Base-by-base conservation (phyloP, 2,329 filamentous ascomycete species). In the Fusarium sp. region DNA sequence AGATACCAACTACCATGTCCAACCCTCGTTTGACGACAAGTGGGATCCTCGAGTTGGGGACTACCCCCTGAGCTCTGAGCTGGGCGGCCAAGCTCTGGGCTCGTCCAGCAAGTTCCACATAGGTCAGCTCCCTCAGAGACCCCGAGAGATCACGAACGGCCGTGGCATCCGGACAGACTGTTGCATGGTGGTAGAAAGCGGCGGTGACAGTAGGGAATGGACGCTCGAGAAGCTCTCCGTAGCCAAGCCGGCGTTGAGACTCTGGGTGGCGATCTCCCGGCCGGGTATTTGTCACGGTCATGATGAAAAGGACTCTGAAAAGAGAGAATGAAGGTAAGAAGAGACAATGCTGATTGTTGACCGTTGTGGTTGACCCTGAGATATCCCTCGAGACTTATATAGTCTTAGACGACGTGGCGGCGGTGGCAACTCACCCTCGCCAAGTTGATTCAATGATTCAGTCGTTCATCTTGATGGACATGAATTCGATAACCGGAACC, bases 1-100 rank as follows among this genome's bases (percentile, higher is more conserved):
- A 82, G 58, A 90, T 89, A 22, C 86, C 88, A 59, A 89, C 83
- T 8, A 90, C 80, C 87, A 91, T 89, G 71, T 89, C 87, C 57
- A 89, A 80, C 42, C 88, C 86, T 16, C 89, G 84, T 67, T 86
- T 87, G 66, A 87, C 86, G n/a, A 90, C 84, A 29, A 90, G 82
- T n/a, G 87, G 87, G 7, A 90, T 83, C 40, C 86, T 82, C 72
- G 89, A 85, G 7, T 83, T 81, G 27, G 85, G 84, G 38, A 76
- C 72, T 27, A 88, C 81, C 35, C 86, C 87, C 16, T 77, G 77
- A 62, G 52, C 63, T 52, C 72, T 80, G 16, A 89, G 82, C 22
- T 82, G 75, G 61, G 81, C 78, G 45, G 86, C 83, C 13, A 89
- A 80, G 20, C 78, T 76, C 74, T 87, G 87, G 50, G 83, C 83